Evolutionary conservation across 768 basidiomycete species (phyloP).

Genomic region (Mycena floridula): DNA sequence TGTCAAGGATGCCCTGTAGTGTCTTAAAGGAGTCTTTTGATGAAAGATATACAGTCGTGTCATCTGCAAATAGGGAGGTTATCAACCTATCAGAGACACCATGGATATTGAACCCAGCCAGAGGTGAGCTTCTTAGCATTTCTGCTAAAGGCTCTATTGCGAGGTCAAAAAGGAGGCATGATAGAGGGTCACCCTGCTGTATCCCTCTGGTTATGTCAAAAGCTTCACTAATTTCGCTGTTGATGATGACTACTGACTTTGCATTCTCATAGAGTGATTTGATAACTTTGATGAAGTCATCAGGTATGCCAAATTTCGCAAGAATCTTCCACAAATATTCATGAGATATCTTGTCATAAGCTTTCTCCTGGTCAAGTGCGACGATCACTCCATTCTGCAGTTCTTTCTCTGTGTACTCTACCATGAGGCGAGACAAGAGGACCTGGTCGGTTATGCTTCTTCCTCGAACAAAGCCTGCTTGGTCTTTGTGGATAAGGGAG

Average conservation of each 20-base stretch:
- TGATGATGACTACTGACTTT: slow-evolving; percentile 25
- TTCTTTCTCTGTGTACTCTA: slow-evolving; percentile 14
- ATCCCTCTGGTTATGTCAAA: slow-evolving; percentile 26
- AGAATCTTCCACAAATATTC: slow-evolving; percentile 23
- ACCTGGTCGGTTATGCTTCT: slow-evolving; percentile 26
- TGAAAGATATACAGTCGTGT: slow-evolving; percentile 16
- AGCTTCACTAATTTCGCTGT: slow-evolving; percentile 18
- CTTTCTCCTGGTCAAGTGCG: slow-evolving; percentile 31
- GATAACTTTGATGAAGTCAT: slow-evolving; percentile 20
- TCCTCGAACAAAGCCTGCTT: slow-evolving; percentile 32
- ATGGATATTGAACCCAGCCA: slow-evolving; percentile 7
- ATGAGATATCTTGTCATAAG: slow-evolving; percentile 29
- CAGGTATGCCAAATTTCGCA: slow-evolving; percentile 15
- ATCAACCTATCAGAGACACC: slow-evolving; percentile 5
- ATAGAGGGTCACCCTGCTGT: slow-evolving; percentile 26
- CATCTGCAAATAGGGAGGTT: slow-evolving; percentile 19
- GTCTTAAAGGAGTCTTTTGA: neutral
- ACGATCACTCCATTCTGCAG: slow-evolving; percentile 22
- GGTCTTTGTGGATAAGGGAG: slow-evolving; percentile 23
- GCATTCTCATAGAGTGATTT: slow-evolving; percentile 23
- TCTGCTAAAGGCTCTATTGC: slow-evolving; percentile 22
- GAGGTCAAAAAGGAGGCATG: slow-evolving; percentile 21
- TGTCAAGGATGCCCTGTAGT: slow-evolving; percentile 3
- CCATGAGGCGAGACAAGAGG: slow-evolving; percentile 17
- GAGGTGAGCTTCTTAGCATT: slow-evolving; percentile 5